Evolutionary conservation across 495 filamentous ascomycete genomes (phyloP), one percentile per base, ranked within the genome.

Genomic region (Xylaria nigripes): DNA sequence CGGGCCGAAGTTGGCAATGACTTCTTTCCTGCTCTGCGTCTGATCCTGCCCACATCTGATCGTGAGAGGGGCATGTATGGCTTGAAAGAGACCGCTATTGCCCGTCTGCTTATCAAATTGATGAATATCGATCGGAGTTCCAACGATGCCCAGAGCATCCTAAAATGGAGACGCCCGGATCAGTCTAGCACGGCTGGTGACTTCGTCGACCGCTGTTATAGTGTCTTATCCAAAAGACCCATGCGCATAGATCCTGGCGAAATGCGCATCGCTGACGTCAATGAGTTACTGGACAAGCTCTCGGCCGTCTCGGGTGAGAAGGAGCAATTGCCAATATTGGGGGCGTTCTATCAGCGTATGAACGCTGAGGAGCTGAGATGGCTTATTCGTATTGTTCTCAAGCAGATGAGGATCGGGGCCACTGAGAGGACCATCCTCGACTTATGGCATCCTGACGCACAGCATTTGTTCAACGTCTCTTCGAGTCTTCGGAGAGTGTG

Each of bases 381-480:
- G 93, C 71, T 96, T 48, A 86, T 97, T 51, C 85, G 93, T 5
- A 96, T 98, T 51, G 90, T 97, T 40, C 75, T 98, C 30, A 88
- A 89, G 48, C 89, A 96, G 66, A 96, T 96, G 93, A 96, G 92
- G 69, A 82, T 98, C n/a, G 93, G 94, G 3, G 94, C 94, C 10
- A 90, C 90, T 0, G 94, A 97, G 70, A 87, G 89, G 67, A 96
- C 93, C 0, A 81, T 97, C 57, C 82, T 98, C 54, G 79, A 91
- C 30, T 71, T 91, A 44, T 97, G 90, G 91, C 93, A 98, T 69
- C 88, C 89, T 0, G 90, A 97, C 67, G 94, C 85, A 1, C 92
- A 94, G 66, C 85, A 77, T 38, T 70, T 97, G 18, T 97, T 94
- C 70, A 95, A 86, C 57, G 86, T 96, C 15, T 96, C 90, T 2